Conservation (phyloP, 2,329 filamentous ascomycete genomes). For the Xylariaceae sp. region DNA sequence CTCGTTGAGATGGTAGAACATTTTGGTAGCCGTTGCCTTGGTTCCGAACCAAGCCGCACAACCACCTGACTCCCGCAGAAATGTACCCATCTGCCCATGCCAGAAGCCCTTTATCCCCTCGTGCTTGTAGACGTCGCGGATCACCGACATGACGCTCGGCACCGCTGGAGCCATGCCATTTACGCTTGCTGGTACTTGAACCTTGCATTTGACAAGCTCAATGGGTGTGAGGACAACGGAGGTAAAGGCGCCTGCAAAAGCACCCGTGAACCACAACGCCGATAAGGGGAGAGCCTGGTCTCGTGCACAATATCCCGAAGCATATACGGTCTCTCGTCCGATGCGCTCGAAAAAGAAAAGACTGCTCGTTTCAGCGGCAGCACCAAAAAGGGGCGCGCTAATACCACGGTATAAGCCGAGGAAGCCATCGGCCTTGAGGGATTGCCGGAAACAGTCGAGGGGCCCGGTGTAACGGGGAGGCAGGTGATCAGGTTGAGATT, state of each 20-base stretch:
- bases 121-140: slow-evolving; percentile 74
- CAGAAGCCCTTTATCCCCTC: slow-evolving; percentile 86
- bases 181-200: slow-evolving; percentile 66
- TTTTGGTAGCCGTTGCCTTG: slow-evolving; percentile 72
- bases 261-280: slow-evolving; percentile 74
- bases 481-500: slow-evolving; percentile 85
- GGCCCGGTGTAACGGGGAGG: slow-evolving; percentile 81
- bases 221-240: slow-evolving; percentile 90
- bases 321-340: slow-evolving; percentile 62
- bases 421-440: slow-evolving; percentile 73
- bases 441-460: slow-evolving; percentile 88
- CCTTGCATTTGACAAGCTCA: slow-evolving; percentile 97
- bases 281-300: slow-evolving; percentile 66
- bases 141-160: slow-evolving; percentile 64
- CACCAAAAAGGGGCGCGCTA: slow-evolving; percentile 82
- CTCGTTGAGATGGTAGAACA: slow-evolving; percentile 61
- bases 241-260: slow-evolving; percentile 81
- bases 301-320: slow-evolving; percentile 44
- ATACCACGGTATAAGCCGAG: slow-evolving; percentile 86
- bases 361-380: slow-evolving; percentile 86
- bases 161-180: slow-evolving; percentile 42
- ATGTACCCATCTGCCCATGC: slow-evolving; percentile 88
- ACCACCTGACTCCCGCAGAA: slow-evolving; percentile 90
- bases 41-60: slow-evolving; percentile 92
- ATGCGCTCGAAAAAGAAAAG: slow-evolving; percentile 88